Evolutionary conservation across 148 eudicot genomes (phyloP).

Genomic region (Vaccinium darrowii): DNA sequence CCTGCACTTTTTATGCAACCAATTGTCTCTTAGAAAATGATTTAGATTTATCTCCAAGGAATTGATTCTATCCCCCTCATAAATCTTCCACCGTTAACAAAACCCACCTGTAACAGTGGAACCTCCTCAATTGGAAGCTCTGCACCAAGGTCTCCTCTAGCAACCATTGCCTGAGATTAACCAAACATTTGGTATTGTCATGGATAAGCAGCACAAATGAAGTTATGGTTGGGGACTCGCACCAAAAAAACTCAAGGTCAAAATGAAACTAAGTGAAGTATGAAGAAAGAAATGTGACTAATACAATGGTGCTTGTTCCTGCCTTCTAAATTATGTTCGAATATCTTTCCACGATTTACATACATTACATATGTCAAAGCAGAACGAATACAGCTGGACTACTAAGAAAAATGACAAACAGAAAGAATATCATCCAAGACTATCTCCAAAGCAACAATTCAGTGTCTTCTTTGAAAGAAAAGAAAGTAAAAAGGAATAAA

Average conservation of each 20-base stretch:
- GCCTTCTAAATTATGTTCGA: neutral
- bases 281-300: neutral
- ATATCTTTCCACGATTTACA: neutral
- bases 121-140: conserved; percentile 90
- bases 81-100: conserved; percentile 9
- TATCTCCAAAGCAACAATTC: conserved; percentile 2
- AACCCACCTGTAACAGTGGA: conserved; percentile 73
- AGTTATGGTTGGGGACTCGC: neutral
- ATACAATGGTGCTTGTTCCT: neutral
- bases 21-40: neutral
- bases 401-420: neutral
- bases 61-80: neutral
- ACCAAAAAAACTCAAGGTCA: neutral
- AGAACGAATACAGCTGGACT: neutral
- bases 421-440: neutral
- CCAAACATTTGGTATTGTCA: conserved; percentile 7
- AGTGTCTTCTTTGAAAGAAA: neutral
- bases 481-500: neutral
- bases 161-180: conserved; percentile 80
- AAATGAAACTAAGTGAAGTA: neutral
- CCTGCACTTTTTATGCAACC: conserved; percentile 41
- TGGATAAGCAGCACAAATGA: neutral
- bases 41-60: neutral
- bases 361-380: neutral
- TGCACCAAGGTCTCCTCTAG: conserved; percentile 94